Evolutionary conservation across 179 eudicot species (phyloP).

Genomic region (Actinidia chinensis): DNA sequence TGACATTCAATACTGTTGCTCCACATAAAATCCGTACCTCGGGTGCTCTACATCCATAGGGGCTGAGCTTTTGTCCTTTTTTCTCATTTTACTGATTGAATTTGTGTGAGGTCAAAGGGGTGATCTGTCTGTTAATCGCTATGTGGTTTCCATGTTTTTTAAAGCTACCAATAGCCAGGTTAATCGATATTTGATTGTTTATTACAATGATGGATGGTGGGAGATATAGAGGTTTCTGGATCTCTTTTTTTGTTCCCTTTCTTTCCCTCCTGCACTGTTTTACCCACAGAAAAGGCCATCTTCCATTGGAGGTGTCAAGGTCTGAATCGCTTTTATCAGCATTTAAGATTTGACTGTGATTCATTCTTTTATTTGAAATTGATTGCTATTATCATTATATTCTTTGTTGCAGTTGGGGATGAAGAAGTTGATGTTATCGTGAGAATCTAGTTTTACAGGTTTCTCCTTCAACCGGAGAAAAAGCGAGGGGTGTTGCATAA

Average conservation of each 20-base stretch:
- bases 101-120: not conserved
- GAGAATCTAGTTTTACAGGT: constrained; percentile 72
- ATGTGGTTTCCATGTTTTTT: constrained; percentile 3
- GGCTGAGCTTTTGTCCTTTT: too few relatives aligned
- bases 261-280: too few relatives aligned
- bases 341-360: too few relatives aligned
- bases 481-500: constrained; percentile 94
- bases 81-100: not conserved
- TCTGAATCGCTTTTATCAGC: constrained; percentile 25
- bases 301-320: constrained; percentile 89
- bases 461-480: constrained; percentile 87
- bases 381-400: not conserved
- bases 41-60: not conserved
- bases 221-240: constrained; percentile 70
- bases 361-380: constrained; percentile 3
- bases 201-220: constrained; percentile 64
- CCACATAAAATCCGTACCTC: not conserved
- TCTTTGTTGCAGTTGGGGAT: constrained; percentile 61
- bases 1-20: not conserved
- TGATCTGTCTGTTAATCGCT: not conserved
- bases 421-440: constrained; percentile 70
- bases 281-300: constrained; percentile 91
- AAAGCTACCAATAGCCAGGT: not conserved
- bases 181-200: constrained; percentile 8
- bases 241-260: too few relatives aligned